A percentile compares a stretch with the other conserved stretches of the same genome.
phyloP scores from a whole-genome alignment of 1,284 basidiomycete genomes.

The Boletellus dicymbophilus region DNA sequence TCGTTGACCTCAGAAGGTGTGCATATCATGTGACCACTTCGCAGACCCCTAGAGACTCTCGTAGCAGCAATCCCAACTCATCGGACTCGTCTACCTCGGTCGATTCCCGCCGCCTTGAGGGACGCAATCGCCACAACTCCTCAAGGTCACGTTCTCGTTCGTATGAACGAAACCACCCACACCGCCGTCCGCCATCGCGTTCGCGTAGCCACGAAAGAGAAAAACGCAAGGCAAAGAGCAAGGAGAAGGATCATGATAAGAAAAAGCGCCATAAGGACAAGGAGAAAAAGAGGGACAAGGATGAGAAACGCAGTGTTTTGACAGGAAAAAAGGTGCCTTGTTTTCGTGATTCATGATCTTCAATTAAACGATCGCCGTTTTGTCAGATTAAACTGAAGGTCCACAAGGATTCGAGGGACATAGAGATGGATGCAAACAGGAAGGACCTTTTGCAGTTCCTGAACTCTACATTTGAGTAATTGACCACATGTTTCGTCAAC shows the following conservation, averaged over 20 bases:
- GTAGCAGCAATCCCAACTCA: conserved; percentile 16
- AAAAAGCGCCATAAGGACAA: conserved; percentile 38
- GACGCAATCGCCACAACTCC: conserved; percentile 11
- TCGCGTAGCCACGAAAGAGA: conserved; percentile 25
- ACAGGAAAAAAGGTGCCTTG: conserved; percentile 54
- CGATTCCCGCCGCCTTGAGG: conserved; percentile 10
- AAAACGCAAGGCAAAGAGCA: conserved; percentile 21
- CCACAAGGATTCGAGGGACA: conserved; percentile 54
- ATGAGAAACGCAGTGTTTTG: conserved; percentile 48
- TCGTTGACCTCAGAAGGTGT: conserved; percentile 28
- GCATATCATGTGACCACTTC: conserved; percentile 5
- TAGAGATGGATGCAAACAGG: conserved; percentile 55
- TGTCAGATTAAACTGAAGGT: conserved; percentile 59
- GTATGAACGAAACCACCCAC: conserved; percentile 12
- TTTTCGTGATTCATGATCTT: not conserved
- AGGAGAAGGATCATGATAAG: conserved; percentile 25
- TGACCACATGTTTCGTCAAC: no score
- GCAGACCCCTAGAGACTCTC: conserved; percentile 24
- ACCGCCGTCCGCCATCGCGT: conserved; percentile 16
- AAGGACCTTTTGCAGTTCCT: conserved; percentile 52
- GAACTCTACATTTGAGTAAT: conserved; percentile 47
- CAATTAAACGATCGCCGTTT: not conserved
- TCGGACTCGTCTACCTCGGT: conserved; percentile 13
- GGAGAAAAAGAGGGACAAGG: conserved; percentile 36
- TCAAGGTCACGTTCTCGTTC: conserved; percentile 23